Evolutionary conservation across 139 green algal species (phyloP), one percentile per base, ranked within the genome.

Genomic region (Eudorina sp.): DNA sequence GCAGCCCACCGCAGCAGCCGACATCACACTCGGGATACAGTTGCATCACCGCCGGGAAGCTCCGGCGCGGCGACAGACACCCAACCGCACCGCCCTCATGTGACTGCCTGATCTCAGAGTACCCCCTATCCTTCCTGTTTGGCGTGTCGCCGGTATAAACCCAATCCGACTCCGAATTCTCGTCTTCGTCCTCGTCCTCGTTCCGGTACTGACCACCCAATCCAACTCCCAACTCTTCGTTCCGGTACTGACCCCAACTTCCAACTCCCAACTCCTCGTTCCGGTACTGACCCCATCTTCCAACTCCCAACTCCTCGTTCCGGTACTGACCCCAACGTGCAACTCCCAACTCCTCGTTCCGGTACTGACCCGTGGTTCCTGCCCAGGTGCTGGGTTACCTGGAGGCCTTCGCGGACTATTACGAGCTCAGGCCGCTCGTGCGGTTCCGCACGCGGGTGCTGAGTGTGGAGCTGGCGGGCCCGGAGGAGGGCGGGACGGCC

Each of bases 341-440:
- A 11, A 25, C 55, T 25, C 7, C 23, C 18, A 38, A 38, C 64
- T 40, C 34, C 64, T 38, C 64, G n/a, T 73, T 11, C 4, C 55
- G 5, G 4, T 72, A 31, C 21, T n/a, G n/a, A n/a, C n/a, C n/a
- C n/a, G n/a, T n/a, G n/a, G n/a, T n/a, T n/a, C 4, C 55, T 8
- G 5, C 29, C 16, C 88, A 94, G 92, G 90, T 95, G 11, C 88
- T 92, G 31, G n/a, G 40, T 11, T 97, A 96, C 89, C 83, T 97
- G 41, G 64, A 94, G 14, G 81, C 86, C 11, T 96, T 94, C 86
- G 92, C 95, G 2, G 84, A 92, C 14, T 83, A 36, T 45, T 94
- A 89, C 66, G 19, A 89, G 25, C 89, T 96, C 29, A 40, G 88
- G 7, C 38, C 86, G 2, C 66, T 90, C 13, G 55, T 96, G 13